Evolutionary conservation across 163 green algal species (phyloP).

Genomic region (Chlamydomonas reinhardtii): DNA sequence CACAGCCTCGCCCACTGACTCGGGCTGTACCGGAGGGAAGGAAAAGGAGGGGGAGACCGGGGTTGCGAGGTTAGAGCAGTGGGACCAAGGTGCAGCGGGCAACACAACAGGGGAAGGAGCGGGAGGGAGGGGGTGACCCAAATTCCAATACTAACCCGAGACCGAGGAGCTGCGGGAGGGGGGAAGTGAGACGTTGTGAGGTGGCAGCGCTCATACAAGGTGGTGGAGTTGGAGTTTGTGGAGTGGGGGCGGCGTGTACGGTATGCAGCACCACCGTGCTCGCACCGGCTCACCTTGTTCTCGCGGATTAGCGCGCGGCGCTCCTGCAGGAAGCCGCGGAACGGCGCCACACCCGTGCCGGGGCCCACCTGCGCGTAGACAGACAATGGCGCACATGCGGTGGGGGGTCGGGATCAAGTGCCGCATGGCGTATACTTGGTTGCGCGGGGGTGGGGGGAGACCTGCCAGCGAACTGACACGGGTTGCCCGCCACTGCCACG

Average conservation of each 20-base stretch:
- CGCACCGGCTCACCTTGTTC: slow-evolving; percentile 4
- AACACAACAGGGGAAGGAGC: background rate
- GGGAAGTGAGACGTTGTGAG: background rate
- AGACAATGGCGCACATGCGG: too few relatives aligned
- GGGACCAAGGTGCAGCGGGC: too few relatives aligned
- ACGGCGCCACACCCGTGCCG: slow-evolving; percentile 94
- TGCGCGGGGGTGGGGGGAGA: too few relatives aligned
- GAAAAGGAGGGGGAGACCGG: background rate
- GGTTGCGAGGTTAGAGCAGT: too few relatives aligned
- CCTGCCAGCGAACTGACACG: too few relatives aligned
- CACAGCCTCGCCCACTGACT: slow-evolving; percentile 65
- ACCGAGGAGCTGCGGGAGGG: background rate
- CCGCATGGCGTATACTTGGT: slow-evolving; percentile 24
- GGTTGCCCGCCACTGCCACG: too few relatives aligned
- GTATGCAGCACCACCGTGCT: too few relatives aligned
- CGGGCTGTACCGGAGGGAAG: background rate
- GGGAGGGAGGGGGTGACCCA: background rate
- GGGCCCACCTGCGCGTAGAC: slow-evolving; percentile 95
- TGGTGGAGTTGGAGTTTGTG: too few relatives aligned
- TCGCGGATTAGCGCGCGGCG: slow-evolving; percentile 58
- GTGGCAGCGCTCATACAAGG: background rate
- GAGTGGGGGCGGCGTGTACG: too few relatives aligned
- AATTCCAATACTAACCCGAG: too few relatives aligned
- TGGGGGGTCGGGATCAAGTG: too few relatives aligned
- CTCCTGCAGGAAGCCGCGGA: slow-evolving; percentile 91